These are phyloP conservation scores for Saccharomycopsis fodiens DNA, from an alignment of 805 yeast species.

Conservation along the genomic window DNA sequence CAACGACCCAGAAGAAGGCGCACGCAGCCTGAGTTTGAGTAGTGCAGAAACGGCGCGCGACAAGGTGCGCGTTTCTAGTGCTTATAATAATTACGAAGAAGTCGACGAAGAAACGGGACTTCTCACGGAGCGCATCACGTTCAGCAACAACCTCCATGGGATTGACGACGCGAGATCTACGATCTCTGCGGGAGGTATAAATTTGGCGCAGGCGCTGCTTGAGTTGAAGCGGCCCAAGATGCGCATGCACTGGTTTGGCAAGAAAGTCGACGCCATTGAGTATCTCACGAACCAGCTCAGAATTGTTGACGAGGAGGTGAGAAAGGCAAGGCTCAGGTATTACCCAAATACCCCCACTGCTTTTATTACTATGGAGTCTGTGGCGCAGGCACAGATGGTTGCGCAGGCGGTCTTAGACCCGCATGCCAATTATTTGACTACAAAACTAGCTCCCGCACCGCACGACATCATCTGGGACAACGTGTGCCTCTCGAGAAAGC, in stretches of 20 bases:
- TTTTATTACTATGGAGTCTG: conserved; percentile 89
- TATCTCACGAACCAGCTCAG: conserved; percentile 62
- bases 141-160: conserved; percentile 10
- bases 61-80: neutral
- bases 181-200: conserved; percentile 12
- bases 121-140: conserved; percentile 11
- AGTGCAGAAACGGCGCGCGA: neutral
- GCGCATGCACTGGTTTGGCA: conserved; percentile 57
- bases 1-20: neutral
- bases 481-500: conserved; percentile 69
- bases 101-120: conserved; percentile 13
- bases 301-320: conserved; percentile 63
- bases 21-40: neutral
- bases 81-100: neutral
- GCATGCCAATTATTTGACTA: conserved; percentile 71
- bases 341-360: conserved; percentile 86
- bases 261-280: conserved; percentile 77
- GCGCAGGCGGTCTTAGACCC: conserved; percentile 96
- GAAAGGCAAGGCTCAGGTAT: conserved; percentile 54
- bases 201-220: conserved; percentile 10
- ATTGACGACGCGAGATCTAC: conserved; percentile 16
- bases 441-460: conserved; percentile 90
- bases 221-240: conserved; percentile 49
- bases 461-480: conserved; percentile 93
- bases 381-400: conserved; percentile 92